Evolutionary conservation across 2,329 filamentous ascomycete genomes (phyloP).

Genomic region (Xylariales sp.): DNA sequence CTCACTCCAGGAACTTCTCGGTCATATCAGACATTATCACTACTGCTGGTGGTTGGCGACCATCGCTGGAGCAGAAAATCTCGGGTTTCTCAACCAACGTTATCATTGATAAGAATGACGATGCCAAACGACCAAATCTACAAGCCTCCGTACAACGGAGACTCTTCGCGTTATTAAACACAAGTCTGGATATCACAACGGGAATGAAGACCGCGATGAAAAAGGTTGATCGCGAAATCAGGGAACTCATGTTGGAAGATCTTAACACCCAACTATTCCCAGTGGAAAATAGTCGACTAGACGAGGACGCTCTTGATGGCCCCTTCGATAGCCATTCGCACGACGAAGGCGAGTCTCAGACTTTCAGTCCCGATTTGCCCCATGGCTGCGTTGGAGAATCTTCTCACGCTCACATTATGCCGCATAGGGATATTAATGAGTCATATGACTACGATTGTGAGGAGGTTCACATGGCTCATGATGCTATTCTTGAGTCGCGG

Average conservation of each 20-base stretch:
- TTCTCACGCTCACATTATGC: no score
- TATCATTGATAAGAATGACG: no score
- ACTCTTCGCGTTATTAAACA: background rate
- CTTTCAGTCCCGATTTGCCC: no score
- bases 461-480: no score
- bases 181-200: background rate
- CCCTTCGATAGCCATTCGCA: background rate
- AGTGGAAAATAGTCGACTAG: background rate
- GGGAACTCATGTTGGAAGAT: background rate
- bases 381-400: no score
- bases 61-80: background rate
- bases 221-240: background rate
- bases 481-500: no score
- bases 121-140: no score
- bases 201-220: conserved; percentile 1
- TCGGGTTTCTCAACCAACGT: background rate
- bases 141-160: background rate
- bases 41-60: background rate
- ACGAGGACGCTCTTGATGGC: background rate
- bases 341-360: no score
- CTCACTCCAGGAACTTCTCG: conserved; percentile 1
- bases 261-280: background rate
- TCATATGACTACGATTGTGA: no score
- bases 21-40: conserved; percentile 5
- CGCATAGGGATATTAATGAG: no score